phyloP scores from a whole-genome alignment of 495 filamentous ascomycete species.

The Parathielavia appendiculata region DNA sequence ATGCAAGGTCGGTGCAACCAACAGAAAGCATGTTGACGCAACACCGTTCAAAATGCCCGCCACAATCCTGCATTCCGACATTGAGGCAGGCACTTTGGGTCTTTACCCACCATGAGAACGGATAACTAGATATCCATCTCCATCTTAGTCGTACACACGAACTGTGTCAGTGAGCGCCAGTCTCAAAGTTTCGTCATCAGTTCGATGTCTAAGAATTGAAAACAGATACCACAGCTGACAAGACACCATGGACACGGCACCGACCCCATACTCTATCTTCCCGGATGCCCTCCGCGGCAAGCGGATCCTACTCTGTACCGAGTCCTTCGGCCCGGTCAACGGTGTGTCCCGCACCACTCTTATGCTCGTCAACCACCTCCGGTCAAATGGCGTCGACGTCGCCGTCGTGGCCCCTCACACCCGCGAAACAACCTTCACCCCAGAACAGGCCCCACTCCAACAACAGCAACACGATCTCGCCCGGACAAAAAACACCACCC shows the following conservation, averaged over 20 bases:
- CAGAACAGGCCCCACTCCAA: neutral
- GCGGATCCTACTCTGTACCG: slow-evolving; percentile 2
- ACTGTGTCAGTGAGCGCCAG: no score
- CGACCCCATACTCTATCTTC: neutral
- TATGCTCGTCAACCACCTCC: slow-evolving; percentile 10
- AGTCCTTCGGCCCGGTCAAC: slow-evolving; percentile 7
- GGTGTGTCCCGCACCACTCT: slow-evolving; percentile 2
- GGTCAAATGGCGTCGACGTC: neutral
- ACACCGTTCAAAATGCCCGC: no score
- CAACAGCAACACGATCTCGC: no score
- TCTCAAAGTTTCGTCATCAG: no score
- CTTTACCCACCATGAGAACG: no score
- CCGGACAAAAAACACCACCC: neutral
- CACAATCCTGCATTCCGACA: no score
- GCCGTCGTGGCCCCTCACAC: slow-evolving; percentile 6
- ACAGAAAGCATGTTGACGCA: no score
- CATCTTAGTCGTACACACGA: no score
- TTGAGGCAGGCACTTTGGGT: neutral
- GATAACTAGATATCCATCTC: no score
- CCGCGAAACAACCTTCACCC: neutral
- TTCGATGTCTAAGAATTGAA: neutral
- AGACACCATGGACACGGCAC: neutral
- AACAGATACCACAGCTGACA: neutral
- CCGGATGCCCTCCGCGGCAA: slow-evolving; percentile 4
- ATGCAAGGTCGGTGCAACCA: no score